A percentile compares a stretch with the other conserved stretches of the same genome.
phyloP scores from a whole-genome alignment of 2,329 filamentous ascomycete genomes.

The Trichothecium sympodiale region DNA sequence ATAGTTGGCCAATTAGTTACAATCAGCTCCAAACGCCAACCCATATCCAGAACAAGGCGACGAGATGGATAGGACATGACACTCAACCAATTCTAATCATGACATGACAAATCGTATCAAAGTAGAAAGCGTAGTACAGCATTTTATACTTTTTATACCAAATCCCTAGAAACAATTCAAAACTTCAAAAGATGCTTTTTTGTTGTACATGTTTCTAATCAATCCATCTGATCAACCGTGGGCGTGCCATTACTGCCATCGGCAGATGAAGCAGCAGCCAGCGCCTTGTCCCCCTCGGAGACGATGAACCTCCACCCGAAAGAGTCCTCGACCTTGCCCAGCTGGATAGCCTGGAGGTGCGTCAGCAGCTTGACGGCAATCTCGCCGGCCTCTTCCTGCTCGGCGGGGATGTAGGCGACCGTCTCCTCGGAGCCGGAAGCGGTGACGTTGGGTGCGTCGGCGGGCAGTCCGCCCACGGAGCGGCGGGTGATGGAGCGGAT shows the following conservation, averaged over 20 bases:
- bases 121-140: too few species aligned
- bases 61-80: too few species aligned
- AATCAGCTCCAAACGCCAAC: too few species aligned
- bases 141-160: too few species aligned
- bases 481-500: conserved; percentile 80
- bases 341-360: conserved; percentile 76
- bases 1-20: too few species aligned
- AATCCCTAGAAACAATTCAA: too few species aligned
- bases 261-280: conserved; percentile 10
- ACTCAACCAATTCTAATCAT: too few species aligned
- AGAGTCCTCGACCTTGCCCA: conserved; percentile 64
- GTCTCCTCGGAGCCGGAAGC: conserved; percentile 30
- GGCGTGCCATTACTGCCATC: conserved; percentile 11
- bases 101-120: too few species aligned
- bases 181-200: too few species aligned
- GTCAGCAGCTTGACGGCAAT: conserved; percentile 61
- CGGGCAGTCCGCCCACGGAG: conserved; percentile 16
- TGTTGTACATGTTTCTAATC: background rate
- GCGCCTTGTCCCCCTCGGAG: conserved; percentile 31
- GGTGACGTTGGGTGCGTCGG: conserved; percentile 25
- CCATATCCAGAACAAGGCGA: too few species aligned
- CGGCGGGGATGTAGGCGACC: conserved; percentile 41
- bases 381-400: conserved; percentile 59
- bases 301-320: conserved; percentile 60
- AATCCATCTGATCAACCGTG: conserved; percentile 23